phyloP scores from a whole-genome alignment of 495 filamentous ascomycete genomes.

The Xylaria intraflava region DNA sequence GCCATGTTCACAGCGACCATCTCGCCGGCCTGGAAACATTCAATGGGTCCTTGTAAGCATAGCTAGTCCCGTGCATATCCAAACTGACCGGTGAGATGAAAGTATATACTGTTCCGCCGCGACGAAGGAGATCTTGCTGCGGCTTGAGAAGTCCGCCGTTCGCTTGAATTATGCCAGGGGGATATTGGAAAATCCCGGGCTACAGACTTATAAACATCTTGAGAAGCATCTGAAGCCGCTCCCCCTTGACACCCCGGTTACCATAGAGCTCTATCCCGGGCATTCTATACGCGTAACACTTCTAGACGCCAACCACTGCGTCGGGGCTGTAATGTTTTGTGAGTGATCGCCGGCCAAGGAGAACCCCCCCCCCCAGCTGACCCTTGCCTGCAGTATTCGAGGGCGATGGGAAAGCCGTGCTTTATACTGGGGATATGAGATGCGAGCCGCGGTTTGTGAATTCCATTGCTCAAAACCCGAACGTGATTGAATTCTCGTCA shows the following conservation, averaged over 20 bases:
- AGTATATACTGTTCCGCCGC: conserved; percentile 82
- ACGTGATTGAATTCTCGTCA: conserved; percentile 66
- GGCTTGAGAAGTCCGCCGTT: conserved; percentile 68
- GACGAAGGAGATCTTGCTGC: conserved; percentile 70
- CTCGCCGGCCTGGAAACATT: conserved; percentile 74
- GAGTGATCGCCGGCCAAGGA: conserved; percentile 1
- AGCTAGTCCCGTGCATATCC: conserved; percentile 2
- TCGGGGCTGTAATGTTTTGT: conserved; percentile 86
- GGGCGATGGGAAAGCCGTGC: conserved; percentile 61
- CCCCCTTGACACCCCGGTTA: conserved; percentile 73
- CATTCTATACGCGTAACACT: conserved; percentile 71
- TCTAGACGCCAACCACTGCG: conserved; percentile 88
- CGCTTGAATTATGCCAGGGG: conserved; percentile 72
- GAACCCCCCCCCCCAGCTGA: neutral
- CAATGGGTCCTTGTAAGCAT: conserved; percentile 58
- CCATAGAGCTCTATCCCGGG: conserved; percentile 64
- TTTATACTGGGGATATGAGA: conserved; percentile 93
- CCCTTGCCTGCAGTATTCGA: conserved; percentile 58
- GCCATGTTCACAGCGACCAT: conserved; percentile 91
- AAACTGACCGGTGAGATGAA: conserved; percentile 2
- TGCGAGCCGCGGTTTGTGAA: conserved; percentile 56
- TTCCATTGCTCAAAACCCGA: conserved; percentile 58
- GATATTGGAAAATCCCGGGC: conserved; percentile 60
- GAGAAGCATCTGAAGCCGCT: conserved; percentile 71
- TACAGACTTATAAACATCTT: conserved; percentile 68